A percentile compares a stretch with the other conserved stretches of the same genome.
phyloP scores from a whole-genome alignment of 1,284 basidiomycete genomes.

The Trametes versicolor region DNA sequence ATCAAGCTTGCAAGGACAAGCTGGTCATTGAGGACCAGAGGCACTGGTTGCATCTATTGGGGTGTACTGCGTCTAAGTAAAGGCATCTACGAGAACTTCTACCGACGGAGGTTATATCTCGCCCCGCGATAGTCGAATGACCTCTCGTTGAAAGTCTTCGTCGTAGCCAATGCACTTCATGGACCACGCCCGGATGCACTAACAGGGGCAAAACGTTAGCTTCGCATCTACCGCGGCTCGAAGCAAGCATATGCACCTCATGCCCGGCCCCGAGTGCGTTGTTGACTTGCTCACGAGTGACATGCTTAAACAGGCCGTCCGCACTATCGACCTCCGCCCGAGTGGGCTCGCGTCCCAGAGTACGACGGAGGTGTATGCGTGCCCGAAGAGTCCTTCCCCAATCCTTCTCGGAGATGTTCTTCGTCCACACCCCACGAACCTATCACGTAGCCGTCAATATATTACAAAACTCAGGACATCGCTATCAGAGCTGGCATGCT shows the following conservation, averaged over 20 bases:
- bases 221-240: too few species aligned
- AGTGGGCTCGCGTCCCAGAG: conserved; percentile 36
- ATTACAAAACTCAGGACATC: background rate
- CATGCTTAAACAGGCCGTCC: conserved; percentile 20
- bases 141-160: conserved; percentile 40
- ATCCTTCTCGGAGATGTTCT: conserved; percentile 29
- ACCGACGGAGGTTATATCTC: background rate
- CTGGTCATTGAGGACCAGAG: too few species aligned
- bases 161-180: conserved; percentile 46
- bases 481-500: background rate
- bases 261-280: conserved; percentile 9
- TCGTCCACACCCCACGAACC: conserved; percentile 33
- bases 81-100: background rate
- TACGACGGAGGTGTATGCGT: conserved; percentile 32
- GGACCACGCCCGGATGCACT: conserved; percentile 36
- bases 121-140: conserved; percentile 3
- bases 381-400: conserved; percentile 37
- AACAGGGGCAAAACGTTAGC: too few species aligned
- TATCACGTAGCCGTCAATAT: background rate
- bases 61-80: too few species aligned
- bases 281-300: conserved; percentile 24
- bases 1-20: too few species aligned
- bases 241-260: conserved; percentile 7
- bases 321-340: conserved; percentile 32
- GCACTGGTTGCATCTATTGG: too few species aligned